These are phyloP conservation scores for Letharia columbiana DNA, from an alignment of 495 filamentous ascomycete genomes.

Conservation along the genomic window DNA sequence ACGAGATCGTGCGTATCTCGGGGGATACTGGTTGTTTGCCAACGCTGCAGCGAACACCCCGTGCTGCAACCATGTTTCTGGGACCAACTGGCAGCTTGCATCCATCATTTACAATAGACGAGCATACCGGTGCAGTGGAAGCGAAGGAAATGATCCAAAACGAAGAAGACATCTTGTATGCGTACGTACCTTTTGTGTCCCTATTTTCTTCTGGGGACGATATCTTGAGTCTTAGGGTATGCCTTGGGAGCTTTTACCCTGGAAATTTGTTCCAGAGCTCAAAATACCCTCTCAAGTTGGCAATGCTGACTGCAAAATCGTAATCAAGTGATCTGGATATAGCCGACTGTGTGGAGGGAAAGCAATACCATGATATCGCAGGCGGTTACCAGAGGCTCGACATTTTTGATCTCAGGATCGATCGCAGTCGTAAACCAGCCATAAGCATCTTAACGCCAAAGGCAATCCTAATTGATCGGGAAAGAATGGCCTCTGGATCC, in stretches of 20 bases:
- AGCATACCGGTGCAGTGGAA: not conserved
- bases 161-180: conserved; percentile 1
- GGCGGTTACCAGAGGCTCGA: too few species aligned
- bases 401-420: not conserved
- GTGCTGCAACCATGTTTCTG: not conserved
- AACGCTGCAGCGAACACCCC: not conserved
- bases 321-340: not conserved
- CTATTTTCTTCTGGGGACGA: too few species aligned
- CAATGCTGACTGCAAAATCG: too few species aligned
- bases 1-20: too few species aligned
- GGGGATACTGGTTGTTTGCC: too few species aligned
- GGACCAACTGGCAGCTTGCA: not conserved
- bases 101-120: not conserved
- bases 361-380: not conserved
- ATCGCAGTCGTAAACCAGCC: not conserved
- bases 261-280: too few species aligned
- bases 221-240: too few species aligned
- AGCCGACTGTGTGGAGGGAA: not conserved
- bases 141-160: not conserved
- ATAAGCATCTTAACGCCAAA: not conserved
- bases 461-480: too few species aligned
- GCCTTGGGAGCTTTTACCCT: too few species aligned
- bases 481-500: too few species aligned
- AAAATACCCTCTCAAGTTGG: too few species aligned
- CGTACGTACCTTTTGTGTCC: not conserved